Evolutionary conservation across 2,329 filamentous ascomycete species (phyloP).

Genomic region (Hypoxylon sp.): DNA sequence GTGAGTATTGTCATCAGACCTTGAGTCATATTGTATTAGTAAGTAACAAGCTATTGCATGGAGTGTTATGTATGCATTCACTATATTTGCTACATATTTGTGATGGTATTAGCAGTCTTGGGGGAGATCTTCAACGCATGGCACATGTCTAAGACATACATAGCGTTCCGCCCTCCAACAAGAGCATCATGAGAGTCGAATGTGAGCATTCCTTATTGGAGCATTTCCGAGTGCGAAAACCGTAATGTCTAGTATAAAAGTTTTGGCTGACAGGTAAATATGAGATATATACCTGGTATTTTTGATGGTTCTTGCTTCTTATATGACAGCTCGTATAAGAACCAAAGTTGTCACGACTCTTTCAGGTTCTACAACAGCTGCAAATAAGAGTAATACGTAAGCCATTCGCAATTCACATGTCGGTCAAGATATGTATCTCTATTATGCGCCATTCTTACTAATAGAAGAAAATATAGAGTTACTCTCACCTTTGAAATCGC

Average conservation of each 20-base stretch:
- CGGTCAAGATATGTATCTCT: conserved; percentile 14
- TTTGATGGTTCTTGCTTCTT: background rate
- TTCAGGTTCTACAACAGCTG: conserved; percentile 6
- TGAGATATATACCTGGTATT: conserved; percentile 7
- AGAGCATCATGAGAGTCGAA: conserved; percentile 10
- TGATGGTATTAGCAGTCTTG: background rate
- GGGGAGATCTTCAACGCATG: conserved; percentile 24
- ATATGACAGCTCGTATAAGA: background rate
- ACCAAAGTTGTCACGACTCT: background rate
- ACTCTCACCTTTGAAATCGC: background rate
- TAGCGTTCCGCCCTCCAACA: background rate
- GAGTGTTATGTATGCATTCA: background rate
- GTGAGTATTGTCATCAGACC: background rate
- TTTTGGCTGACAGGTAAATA: background rate
- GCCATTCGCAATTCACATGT: conserved; percentile 16
- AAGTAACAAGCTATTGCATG: background rate
- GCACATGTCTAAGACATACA: conserved; percentile 34
- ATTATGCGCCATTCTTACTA: conserved; percentile 3
- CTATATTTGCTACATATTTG: background rate
- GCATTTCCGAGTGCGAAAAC: conserved; percentile 22
- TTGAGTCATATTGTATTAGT: background rate
- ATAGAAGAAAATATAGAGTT: background rate
- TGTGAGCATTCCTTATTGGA: conserved; percentile 21
- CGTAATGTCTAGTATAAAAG: background rate
- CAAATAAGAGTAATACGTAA: conserved; percentile 15